These are phyloP conservation scores for Biscogniauxia sp. DNA, from an alignment of 2,329 filamentous ascomycete species.

Conservation along the genomic window DNA sequence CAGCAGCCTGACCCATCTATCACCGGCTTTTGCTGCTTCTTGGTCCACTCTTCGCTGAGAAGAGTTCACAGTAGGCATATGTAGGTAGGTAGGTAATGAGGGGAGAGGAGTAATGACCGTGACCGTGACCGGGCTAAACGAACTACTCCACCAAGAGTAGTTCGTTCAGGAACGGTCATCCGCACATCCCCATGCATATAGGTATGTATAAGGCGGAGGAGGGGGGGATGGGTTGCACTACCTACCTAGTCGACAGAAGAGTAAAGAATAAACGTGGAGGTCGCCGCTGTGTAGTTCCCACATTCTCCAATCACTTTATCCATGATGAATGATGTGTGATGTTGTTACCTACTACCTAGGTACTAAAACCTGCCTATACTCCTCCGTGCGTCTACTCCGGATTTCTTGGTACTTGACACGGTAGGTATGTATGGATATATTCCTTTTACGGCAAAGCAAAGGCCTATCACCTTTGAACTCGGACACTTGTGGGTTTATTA, in stretches of 20 bases:
- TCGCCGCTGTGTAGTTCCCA: slow-evolving; percentile 20
- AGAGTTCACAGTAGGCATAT: not conserved
- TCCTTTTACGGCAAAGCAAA: not conserved
- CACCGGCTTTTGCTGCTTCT: not conserved
- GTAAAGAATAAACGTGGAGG: slow-evolving; percentile 29
- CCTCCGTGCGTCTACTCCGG: slow-evolving; percentile 1
- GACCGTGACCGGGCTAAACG: slow-evolving; percentile 6
- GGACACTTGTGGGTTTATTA: not conserved
- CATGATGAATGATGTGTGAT: slow-evolving; percentile 16
- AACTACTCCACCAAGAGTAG: slow-evolving; percentile 24
- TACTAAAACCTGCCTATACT: slow-evolving; percentile 1
- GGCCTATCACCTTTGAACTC: slow-evolving; percentile 11
- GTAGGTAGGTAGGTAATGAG: not conserved
- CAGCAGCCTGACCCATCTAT: slow-evolving; percentile 1
- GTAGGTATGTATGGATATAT: not conserved
- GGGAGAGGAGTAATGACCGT: not conserved
- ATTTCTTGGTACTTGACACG: not conserved
- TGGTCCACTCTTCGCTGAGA: not conserved
- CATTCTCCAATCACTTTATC: slow-evolving; percentile 15
- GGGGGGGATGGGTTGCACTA: slow-evolving; percentile 20
- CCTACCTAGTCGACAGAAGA: slow-evolving; percentile 15
- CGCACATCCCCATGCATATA: slow-evolving; percentile 29
- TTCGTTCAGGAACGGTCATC: slow-evolving; percentile 30
- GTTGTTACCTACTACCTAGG: too few relatives aligned
- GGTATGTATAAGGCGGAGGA: slow-evolving; percentile 14